phyloP scores from a whole-genome alignment of 139 green algal genomes.

The Penium margaritaceum region DNA sequence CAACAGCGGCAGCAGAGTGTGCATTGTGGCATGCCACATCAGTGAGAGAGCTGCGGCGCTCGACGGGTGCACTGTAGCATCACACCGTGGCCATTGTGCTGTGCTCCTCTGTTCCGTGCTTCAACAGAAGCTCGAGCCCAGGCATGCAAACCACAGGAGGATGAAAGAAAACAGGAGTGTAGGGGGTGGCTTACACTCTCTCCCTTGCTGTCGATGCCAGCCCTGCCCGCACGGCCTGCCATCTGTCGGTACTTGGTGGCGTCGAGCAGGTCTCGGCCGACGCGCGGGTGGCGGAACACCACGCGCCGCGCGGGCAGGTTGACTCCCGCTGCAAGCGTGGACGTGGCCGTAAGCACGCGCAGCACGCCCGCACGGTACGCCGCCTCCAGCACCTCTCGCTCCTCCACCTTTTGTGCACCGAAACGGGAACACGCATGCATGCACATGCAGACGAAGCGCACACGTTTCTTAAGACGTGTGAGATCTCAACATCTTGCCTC shows the following conservation, averaged over 20 bases:
- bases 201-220: slow-evolving; percentile 46
- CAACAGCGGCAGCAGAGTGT: too few relatives aligned
- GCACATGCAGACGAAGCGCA: not conserved
- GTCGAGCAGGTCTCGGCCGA: slow-evolving; percentile 24
- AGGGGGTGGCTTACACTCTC: slow-evolving; percentile 49
- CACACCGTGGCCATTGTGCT: too few relatives aligned
- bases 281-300: slow-evolving; percentile 36
- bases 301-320: slow-evolving; percentile 52
- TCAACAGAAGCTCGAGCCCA: too few relatives aligned
- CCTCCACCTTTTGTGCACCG: slow-evolving; percentile 31
- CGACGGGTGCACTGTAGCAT: too few relatives aligned
- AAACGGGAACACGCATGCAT: not conserved
- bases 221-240: slow-evolving; percentile 45
- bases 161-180: too few relatives aligned
- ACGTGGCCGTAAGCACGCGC: slow-evolving; percentile 80
- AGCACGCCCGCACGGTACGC: slow-evolving; percentile 68
- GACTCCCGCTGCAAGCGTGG: slow-evolving; percentile 72
- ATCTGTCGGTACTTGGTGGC: slow-evolving; percentile 45
- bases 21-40: too few relatives aligned
- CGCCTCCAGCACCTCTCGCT: slow-evolving; percentile 67
- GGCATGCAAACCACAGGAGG: too few relatives aligned
- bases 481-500: too few relatives aligned
- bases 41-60: too few relatives aligned
- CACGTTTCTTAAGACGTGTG: not conserved
- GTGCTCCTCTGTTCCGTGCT: too few relatives aligned